phyloP scores from a whole-genome alignment of 2,329 filamentous ascomycete species.

The Paecilomyces sp. region DNA sequence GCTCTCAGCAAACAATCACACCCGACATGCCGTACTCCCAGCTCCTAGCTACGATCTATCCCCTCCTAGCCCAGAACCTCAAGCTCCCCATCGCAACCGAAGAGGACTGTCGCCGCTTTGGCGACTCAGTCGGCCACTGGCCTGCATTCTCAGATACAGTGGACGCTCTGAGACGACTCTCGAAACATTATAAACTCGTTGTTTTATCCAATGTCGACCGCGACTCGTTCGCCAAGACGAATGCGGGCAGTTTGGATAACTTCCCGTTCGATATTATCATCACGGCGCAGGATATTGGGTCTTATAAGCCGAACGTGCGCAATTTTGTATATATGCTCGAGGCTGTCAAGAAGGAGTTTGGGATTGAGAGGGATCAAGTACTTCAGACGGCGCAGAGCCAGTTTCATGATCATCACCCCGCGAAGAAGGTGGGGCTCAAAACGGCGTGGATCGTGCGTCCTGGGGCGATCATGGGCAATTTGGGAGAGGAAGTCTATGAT shows the following conservation, averaged over 20 bases:
- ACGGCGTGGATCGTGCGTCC: constrained; percentile 58
- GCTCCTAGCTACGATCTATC: constrained; percentile 46
- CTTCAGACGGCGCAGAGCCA: constrained; percentile 64
- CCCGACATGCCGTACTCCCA: constrained; percentile 55
- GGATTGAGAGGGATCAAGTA: constrained; percentile 50
- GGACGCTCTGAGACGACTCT: constrained; percentile 43
- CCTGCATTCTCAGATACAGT: constrained; percentile 53
- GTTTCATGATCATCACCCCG: constrained; percentile 60
- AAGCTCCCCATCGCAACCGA: constrained; percentile 9
- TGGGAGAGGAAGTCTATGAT: constrained; percentile 36
- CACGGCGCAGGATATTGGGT: constrained; percentile 64
- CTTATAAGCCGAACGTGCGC: constrained; percentile 58
- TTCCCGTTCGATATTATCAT: constrained; percentile 54
- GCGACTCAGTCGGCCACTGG: constrained; percentile 44
- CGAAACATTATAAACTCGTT: constrained; percentile 46
- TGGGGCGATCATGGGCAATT: constrained; percentile 34
- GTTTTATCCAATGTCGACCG: constrained; percentile 53
- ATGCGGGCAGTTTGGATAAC: constrained; percentile 38
- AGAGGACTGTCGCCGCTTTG: constrained; percentile 40
- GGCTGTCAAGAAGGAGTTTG: constrained; percentile 48
- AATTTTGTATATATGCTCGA: constrained; percentile 63
- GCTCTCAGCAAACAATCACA: constrained; percentile 44
- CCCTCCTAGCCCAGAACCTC: constrained; percentile 23
- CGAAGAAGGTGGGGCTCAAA: constrained; percentile 52
- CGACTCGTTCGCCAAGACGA: constrained; percentile 42